A percentile compares a stretch with the other conserved stretches of the same genome.
Evolutionary conservation across 1,139 yeast species (phyloP).

Genomic region (Protomyces pachydermus): DNA sequence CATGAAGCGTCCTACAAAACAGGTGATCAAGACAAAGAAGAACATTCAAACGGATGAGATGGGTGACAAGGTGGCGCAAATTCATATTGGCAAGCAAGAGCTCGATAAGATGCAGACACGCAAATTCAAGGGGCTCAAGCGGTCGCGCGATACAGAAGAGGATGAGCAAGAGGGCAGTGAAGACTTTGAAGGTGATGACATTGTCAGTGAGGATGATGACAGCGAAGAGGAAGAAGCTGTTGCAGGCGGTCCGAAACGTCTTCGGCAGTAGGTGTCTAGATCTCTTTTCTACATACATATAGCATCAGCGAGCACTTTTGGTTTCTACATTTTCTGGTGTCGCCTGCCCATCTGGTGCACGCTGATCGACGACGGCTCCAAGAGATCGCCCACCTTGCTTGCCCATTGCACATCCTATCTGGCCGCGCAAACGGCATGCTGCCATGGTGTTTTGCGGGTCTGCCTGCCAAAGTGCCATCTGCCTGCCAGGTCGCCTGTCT

Average conservation of each 20-base stretch:
- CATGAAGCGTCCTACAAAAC: conserved; percentile 68
- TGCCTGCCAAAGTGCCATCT: too few relatives aligned
- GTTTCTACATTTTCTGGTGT: too few relatives aligned
- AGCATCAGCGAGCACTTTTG: not conserved
- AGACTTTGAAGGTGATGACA: conserved; percentile 1
- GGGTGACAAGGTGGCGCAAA: conserved; percentile 97
- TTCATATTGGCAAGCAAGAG: conserved; percentile 95
- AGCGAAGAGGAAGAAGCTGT: not conserved
- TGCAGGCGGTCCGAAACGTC: not conserved
- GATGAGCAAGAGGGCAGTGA: conserved; percentile 46
- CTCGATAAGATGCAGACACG: conserved; percentile 84
- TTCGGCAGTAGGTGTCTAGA: not conserved
- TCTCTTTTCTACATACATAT: not conserved
- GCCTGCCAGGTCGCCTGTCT: too few relatives aligned
- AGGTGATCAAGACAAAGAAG: conserved; percentile 79
- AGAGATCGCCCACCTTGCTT: too few relatives aligned
- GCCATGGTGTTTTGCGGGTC: too few relatives aligned
- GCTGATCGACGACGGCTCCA: too few relatives aligned
- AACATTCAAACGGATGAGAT: conserved; percentile 76
- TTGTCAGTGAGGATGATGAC: conserved; percentile 11
- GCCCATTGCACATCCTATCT: too few relatives aligned
- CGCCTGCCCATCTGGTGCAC: too few relatives aligned
- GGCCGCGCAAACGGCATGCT: too few relatives aligned
- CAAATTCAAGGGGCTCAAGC: conserved; percentile 96
- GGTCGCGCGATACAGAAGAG: conserved; percentile 68